Evolutionary conservation across 192 early-diverging fungal genomes (phyloP).

Genomic region (Irineochytrium annulatum): DNA sequence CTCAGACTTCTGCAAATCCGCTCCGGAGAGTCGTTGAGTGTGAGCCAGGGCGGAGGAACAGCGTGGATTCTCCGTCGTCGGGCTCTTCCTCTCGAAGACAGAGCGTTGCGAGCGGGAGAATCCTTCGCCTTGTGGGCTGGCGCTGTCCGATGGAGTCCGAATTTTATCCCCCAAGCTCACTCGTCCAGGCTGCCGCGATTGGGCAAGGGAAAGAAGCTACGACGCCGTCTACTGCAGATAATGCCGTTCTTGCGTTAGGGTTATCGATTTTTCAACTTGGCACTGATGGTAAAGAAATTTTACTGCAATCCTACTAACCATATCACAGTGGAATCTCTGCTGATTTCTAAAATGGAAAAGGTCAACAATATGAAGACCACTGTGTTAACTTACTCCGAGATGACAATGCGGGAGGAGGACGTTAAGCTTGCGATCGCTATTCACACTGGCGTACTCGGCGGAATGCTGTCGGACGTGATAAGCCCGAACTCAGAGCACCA

Average conservation of each 20-base stretch:
- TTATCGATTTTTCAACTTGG: conserved; percentile 36
- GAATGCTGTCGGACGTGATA: conserved; percentile 9
- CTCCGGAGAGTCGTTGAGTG: too few relatives aligned
- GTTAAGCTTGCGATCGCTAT: conserved; percentile 34
- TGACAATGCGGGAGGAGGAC: conserved; percentile 31
- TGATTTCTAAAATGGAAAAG: conserved; percentile 35
- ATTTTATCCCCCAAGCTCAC: conserved; percentile 33
- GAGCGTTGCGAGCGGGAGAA: not conserved
- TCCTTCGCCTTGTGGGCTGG: conserved; percentile 20
- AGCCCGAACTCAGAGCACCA: too few relatives aligned
- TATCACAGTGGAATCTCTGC: conserved; percentile 24
- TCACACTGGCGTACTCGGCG: conserved; percentile 21
- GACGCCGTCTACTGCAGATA: conserved; percentile 19
- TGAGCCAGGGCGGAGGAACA: too few relatives aligned
- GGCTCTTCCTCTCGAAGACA: conserved; percentile 2
- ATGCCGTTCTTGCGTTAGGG: conserved; percentile 38
- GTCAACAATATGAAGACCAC: conserved; percentile 30
- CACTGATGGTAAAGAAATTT: conserved; percentile 20
- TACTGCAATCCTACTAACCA: not conserved
- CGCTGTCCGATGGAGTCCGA: conserved; percentile 30
- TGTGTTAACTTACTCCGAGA: conserved; percentile 21
- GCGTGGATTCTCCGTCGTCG: not conserved
- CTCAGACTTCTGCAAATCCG: too few relatives aligned
- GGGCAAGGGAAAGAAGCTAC: not conserved
- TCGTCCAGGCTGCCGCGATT: not conserved